Evolutionary conservation across 176 grass and related monocot species (phyloP).

Genomic region (Calamus simplicifolius): DNA sequence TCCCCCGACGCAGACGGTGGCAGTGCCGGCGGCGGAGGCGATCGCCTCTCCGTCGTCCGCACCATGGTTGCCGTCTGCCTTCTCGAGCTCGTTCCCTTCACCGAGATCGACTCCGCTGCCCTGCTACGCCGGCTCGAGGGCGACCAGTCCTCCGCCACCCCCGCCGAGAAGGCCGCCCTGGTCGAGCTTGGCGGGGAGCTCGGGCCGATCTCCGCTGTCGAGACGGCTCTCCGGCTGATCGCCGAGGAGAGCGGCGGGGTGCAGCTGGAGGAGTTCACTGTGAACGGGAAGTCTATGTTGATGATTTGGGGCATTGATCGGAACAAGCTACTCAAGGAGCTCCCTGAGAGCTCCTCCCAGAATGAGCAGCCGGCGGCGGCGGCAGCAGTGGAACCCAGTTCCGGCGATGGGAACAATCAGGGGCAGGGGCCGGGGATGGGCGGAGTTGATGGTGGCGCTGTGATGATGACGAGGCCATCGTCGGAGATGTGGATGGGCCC

Average conservation of each 20-base stretch:
- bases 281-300: slow-evolving; percentile 70
- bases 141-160: slow-evolving; percentile 53
- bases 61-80: slow-evolving; percentile 90
- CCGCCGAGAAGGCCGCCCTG: slow-evolving; percentile 53
- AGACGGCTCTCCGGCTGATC: slow-evolving; percentile 67
- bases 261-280: slow-evolving; percentile 74
- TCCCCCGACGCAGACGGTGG: slow-evolving; percentile 3
- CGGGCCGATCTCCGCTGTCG: slow-evolving; percentile 48
- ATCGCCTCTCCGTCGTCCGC: slow-evolving; percentile 57
- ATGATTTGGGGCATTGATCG: slow-evolving; percentile 96
- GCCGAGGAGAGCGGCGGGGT: slow-evolving; percentile 66
- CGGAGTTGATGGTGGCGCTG: slow-evolving; percentile 19
- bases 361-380: slow-evolving; percentile 23
- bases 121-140: slow-evolving; percentile 65
- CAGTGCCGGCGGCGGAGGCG: background rate
- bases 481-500: slow-evolving; percentile 65
- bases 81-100: slow-evolving; percentile 71
- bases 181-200: slow-evolving; percentile 57
- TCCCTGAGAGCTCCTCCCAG: slow-evolving; percentile 53
- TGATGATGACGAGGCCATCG: slow-evolving; percentile 40
- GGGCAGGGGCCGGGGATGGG: slow-evolving; percentile 14
- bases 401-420: slow-evolving; percentile 6
- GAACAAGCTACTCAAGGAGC: slow-evolving; percentile 87
- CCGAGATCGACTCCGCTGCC: slow-evolving; percentile 75
- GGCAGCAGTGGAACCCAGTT: background rate